phyloP scores from a whole-genome alignment of 257 asterid genomes.

The Apocynum venetum region DNA sequence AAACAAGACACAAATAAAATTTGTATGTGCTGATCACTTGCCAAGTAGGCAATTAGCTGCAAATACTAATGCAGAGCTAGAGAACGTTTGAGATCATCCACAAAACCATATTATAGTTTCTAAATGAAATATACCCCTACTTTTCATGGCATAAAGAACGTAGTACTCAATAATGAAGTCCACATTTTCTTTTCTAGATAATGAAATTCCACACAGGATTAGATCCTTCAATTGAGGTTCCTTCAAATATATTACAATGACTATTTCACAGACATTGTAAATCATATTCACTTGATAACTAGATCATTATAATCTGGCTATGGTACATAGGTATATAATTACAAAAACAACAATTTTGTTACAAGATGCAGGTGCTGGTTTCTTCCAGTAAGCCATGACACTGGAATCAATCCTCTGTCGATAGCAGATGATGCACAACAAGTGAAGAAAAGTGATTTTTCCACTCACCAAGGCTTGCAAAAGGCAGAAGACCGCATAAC shows the following conservation, averaged over 20 bases:
- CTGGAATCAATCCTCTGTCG: slow-evolving; percentile 26
- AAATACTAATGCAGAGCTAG: too few relatives aligned
- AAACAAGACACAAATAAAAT: too few relatives aligned
- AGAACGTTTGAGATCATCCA: too few relatives aligned
- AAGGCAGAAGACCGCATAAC: slow-evolving; percentile 80
- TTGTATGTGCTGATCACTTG: too few relatives aligned
- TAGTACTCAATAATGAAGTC: too few relatives aligned
- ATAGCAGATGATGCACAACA: slow-evolving; percentile 11
- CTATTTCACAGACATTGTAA: neutral
- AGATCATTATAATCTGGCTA: neutral
- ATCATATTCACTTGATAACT: neutral
- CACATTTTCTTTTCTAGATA: too few relatives aligned
- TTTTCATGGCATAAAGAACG: too few relatives aligned
- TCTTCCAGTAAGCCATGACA: neutral
- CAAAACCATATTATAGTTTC: too few relatives aligned
- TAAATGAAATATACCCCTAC: too few relatives aligned
- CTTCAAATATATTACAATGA: neutral
- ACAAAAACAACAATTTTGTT: neutral
- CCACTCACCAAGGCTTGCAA: slow-evolving; percentile 78
- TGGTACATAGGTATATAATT: neutral
- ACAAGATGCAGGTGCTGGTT: neutral
- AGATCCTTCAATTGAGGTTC: too few relatives aligned
- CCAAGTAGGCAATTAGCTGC: too few relatives aligned
- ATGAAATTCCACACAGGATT: too few relatives aligned
- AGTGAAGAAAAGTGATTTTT: slow-evolving; percentile 47